Base-by-base conservation (phyloP, 1,284 basidiomycete species). In the Abortiporus biennis region DNA sequence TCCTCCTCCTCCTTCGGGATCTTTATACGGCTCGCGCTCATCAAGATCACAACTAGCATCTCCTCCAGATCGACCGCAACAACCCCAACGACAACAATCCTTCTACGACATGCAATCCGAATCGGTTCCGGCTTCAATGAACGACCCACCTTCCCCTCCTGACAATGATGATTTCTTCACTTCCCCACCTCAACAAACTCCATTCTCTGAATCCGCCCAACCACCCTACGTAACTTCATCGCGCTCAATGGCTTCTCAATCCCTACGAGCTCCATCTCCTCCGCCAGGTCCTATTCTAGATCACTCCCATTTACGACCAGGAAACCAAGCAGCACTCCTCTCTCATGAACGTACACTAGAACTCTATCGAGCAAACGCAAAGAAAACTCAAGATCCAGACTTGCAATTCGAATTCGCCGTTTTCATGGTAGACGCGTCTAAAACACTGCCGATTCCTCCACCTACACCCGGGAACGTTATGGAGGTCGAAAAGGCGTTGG, bases 391-490 rank as follows among this genome's bases (percentile, higher is more conserved):
- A 68, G 93, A 99, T 64, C 94, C 95, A 0, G 91, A 96, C 60
- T 72, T 97, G 46, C 95, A 95, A 61, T 99, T 95, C 68, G 95
- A 99, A 64, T 95, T 99, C 54, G 92, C 94, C 40, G 92, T 95
- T 12, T 98, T 99, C 71, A 94, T 97, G 88, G 86, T 99, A 56
- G 96, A 98, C 59, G 91, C 94, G 25, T 85, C 88, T 42, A 94
- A 94, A 65, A 81, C 83, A 1, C 77, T 91, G 62, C 81, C 83
- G 35, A 85, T 92, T 54, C 85, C 86, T 3, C 64, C 65, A 3
- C 72, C 68, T 13, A 79, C 78, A 1, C 69, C 74, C 0, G 81
- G 78, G 25, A 88, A 87, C 54, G 72, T 86, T 29, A 76, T 91
- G 53, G 76, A 86, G 36, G 79, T 91, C 43, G 91, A 95, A 63